These are phyloP conservation scores for Raddia guianensis DNA, from an alignment of 176 grass and related monocot genomes.

Conservation along the genomic window DNA sequence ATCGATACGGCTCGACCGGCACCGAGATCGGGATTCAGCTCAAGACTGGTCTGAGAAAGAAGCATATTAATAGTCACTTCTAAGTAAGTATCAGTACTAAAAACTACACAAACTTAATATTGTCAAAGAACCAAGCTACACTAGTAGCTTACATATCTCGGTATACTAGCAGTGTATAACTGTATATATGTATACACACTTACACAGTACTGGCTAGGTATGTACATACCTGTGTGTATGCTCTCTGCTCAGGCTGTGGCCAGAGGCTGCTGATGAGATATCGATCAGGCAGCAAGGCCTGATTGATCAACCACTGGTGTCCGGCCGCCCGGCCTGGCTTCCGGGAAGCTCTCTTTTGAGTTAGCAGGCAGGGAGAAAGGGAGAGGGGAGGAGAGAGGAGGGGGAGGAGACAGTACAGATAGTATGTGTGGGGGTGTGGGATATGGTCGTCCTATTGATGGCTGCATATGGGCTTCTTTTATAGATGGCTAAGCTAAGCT, in stretches of 20 bases:
- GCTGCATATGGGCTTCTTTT: conserved; percentile 53
- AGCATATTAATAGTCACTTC: not conserved
- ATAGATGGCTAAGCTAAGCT: conserved; percentile 43
- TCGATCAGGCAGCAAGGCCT: not conserved
- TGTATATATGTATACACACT: too few species aligned
- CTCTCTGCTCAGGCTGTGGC: not conserved
- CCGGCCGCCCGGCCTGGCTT: not conserved
- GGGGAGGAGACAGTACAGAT: conserved; percentile 40
- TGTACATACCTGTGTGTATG: conserved; percentile 9
- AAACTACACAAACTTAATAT: not conserved
- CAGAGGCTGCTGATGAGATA: not conserved
- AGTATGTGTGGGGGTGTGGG: conserved; percentile 31
- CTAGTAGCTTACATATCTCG: not conserved
- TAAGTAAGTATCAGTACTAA: too few species aligned
- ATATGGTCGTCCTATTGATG: conserved; percentile 56
- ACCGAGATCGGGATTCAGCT: not conserved
- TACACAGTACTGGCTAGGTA: not conserved
- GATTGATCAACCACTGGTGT: conserved; percentile 40
- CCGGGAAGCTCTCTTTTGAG: conserved; percentile 38
- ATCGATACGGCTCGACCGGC: not conserved
- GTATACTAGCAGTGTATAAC: not conserved
- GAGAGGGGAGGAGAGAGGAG: conserved; percentile 3
- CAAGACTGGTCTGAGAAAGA: conserved; percentile 19
- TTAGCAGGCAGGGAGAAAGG: not conserved
- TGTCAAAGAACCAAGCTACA: conserved; percentile 18